These are phyloP conservation scores for Camellia oleifera DNA, from an alignment of 179 eudicot species.

Conservation along the genomic window DNA sequence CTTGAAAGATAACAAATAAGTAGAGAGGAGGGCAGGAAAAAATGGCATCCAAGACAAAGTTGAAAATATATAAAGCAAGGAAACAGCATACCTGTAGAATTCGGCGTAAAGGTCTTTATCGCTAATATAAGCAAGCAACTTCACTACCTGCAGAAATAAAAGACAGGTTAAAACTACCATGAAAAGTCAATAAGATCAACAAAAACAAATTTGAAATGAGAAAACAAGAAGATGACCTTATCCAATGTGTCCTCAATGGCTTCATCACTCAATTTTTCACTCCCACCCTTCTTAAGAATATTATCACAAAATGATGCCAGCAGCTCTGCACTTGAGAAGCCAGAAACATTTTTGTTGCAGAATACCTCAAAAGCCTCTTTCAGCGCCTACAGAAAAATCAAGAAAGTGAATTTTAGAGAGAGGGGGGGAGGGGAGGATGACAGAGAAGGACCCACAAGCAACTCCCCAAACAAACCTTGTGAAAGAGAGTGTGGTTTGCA, in stretches of 20 bases:
- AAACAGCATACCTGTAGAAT: neutral
- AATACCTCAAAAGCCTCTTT: constrained; percentile 75
- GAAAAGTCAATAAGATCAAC: neutral
- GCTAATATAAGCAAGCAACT: too few species aligned
- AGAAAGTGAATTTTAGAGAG: neutral
- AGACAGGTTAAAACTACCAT: too few species aligned
- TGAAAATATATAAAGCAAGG: neutral
- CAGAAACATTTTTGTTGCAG: constrained; percentile 67
- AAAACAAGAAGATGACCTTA: constrained; percentile 36
- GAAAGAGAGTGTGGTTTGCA: constrained; percentile 40
- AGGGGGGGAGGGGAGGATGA: neutral
- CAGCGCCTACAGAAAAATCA: constrained; percentile 43
- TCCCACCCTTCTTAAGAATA: constrained; percentile 14
- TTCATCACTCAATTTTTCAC: too few species aligned
- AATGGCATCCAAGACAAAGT: neutral
- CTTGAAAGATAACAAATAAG: neutral
- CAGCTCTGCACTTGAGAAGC: constrained; percentile 67
- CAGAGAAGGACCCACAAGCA: too few species aligned
- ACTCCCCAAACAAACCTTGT: constrained; percentile 42
- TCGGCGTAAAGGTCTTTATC: too few species aligned
- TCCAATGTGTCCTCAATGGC: constrained; percentile 36
- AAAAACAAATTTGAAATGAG: neutral
- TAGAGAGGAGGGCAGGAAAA: neutral
- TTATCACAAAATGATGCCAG: constrained; percentile 71
- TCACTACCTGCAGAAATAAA: constrained; percentile 26